Conservation (phyloP, 306 rosid species). For the Gleditsia sinensis region DNA sequence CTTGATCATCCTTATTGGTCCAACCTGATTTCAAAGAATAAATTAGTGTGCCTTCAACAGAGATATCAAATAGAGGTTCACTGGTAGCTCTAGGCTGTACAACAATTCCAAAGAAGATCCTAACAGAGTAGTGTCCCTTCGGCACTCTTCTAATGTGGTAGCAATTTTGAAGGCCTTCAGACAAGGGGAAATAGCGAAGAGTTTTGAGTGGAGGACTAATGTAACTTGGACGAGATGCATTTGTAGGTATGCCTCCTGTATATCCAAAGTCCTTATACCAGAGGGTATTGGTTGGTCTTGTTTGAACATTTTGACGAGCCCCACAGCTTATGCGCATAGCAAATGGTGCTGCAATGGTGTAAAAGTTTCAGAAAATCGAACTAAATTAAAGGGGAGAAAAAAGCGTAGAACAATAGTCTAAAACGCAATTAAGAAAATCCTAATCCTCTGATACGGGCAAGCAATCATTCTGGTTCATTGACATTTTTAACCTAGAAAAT, state of each 20-base stretch:
- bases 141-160: slow-evolving; percentile 74
- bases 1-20: slow-evolving; percentile 73
- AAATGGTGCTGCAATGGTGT: slow-evolving; percentile 64
- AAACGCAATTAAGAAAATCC: slow-evolving; percentile 18
- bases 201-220: slow-evolving; percentile 77
- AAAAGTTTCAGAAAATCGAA: slow-evolving; percentile 24
- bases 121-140: slow-evolving; percentile 78
- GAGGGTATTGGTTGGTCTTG: slow-evolving; percentile 69
- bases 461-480: slow-evolving; percentile 1
- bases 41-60: slow-evolving; percentile 84
- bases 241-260: slow-evolving; percentile 85
- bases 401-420: background rate
- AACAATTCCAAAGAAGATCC: slow-evolving; percentile 82
- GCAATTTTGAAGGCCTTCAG: slow-evolving; percentile 89
- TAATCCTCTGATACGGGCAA: background rate
- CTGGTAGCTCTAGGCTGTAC: slow-evolving; percentile 48
- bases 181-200: slow-evolving; percentile 83
- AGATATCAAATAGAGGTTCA: slow-evolving; percentile 85
- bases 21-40: slow-evolving; percentile 87
- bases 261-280: slow-evolving; percentile 94
- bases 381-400: slow-evolving; percentile 2
- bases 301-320: slow-evolving; percentile 71
- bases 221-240: slow-evolving; percentile 67
- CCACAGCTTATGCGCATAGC: slow-evolving; percentile 94
- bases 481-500: slow-evolving; percentile 4